Conservation (phyloP, 345 rosid species). For the Populus alba region DNA sequence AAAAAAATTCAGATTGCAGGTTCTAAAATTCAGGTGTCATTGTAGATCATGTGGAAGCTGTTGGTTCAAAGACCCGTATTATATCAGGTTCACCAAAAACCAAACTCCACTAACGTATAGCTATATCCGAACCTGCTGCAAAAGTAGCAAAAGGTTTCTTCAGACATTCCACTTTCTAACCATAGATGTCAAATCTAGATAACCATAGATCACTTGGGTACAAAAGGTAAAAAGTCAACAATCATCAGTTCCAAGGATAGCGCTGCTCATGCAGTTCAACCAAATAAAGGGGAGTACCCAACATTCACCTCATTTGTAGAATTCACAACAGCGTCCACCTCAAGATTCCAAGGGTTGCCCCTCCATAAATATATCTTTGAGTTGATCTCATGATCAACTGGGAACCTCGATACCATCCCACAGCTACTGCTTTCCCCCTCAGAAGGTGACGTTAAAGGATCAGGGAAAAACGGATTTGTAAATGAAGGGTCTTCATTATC, state of each 20-base stretch:
- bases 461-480: constrained; percentile 57
- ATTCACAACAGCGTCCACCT: constrained; percentile 97
- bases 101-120: background rate
- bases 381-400: constrained; percentile 81
- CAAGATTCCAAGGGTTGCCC: constrained; percentile 96
- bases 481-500: constrained; percentile 62
- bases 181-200: background rate
- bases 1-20: background rate
- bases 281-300: background rate
- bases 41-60: background rate
- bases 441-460: constrained; percentile 61
- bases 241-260: background rate
- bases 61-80: background rate
- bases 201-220: background rate
- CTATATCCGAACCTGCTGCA: background rate
- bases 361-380: constrained; percentile 85
- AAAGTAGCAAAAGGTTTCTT: background rate
- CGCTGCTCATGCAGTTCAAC: background rate
- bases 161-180: background rate
- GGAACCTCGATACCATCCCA: constrained; percentile 76
- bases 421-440: constrained; percentile 47
- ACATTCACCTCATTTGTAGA: constrained; percentile 87
- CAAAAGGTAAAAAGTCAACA: background rate
- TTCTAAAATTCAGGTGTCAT: background rate
- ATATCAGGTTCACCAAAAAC: background rate